Percentiles rank a stretch among this genome's conserved stretches.
Evolutionary conservation across 768 basidiomycete species (phyloP).

Genomic region (Leccinum barrowsii): DNA sequence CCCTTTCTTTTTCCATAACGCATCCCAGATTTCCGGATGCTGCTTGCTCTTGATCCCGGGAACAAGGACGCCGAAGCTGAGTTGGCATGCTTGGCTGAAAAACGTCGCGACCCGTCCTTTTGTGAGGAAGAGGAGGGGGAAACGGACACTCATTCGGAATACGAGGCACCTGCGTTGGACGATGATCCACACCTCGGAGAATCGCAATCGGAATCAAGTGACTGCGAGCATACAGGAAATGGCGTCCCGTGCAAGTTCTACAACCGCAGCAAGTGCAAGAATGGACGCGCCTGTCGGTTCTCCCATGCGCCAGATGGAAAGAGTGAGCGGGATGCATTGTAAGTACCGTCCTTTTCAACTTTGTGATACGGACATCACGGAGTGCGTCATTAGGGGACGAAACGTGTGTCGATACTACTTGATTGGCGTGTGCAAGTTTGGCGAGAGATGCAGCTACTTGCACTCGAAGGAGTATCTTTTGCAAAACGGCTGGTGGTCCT

Average conservation of each 20-base stretch:
- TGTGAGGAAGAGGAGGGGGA: background rate
- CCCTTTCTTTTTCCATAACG: background rate
- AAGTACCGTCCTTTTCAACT: constrained; percentile 17
- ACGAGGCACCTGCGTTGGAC: constrained; percentile 12
- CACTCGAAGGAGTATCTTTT: constrained; percentile 47
- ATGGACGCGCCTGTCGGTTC: constrained; percentile 41
- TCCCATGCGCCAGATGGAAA: constrained; percentile 54
- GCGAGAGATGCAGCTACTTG: constrained; percentile 43
- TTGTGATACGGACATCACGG: background rate
- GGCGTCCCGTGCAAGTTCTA: constrained; percentile 53
- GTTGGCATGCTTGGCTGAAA: constrained; percentile 9
- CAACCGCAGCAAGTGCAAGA: constrained; percentile 49
- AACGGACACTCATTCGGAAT: constrained; percentile 6
- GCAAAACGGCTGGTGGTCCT: constrained; percentile 45
- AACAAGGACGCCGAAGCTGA: constrained; percentile 19
- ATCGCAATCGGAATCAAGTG: constrained; percentile 51
- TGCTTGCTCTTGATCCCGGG: constrained; percentile 27
- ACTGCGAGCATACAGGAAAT: constrained; percentile 50
- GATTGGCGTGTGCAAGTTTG: constrained; percentile 39
- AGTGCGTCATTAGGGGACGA: constrained; percentile 40
- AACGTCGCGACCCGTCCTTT: background rate
- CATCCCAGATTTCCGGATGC: constrained; percentile 25
- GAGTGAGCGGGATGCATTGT: constrained; percentile 55
- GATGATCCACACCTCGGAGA: constrained; percentile 36
- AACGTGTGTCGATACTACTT: constrained; percentile 48